Evolutionary conservation across 345 rosid genomes (phyloP).

Genomic region (Syzygium aqueum): DNA sequence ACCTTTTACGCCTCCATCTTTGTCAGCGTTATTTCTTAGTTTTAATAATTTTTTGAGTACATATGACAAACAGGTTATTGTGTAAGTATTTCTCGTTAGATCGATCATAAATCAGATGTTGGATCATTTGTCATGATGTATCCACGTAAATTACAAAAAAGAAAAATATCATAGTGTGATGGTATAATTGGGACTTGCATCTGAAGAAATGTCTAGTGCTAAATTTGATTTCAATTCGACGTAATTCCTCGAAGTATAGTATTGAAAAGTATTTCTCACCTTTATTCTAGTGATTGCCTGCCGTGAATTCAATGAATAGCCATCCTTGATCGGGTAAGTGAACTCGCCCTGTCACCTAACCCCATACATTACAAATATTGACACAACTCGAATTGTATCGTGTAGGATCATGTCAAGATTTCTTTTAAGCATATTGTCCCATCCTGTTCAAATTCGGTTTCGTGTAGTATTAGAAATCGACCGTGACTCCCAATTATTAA

Average conservation of each 20-base stretch:
- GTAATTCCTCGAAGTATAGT: neutral
- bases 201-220: neutral
- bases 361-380: neutral
- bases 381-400: neutral
- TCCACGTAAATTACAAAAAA: neutral
- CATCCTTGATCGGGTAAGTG: neutral
- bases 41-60: neutral
- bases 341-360: neutral
- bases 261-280: neutral
- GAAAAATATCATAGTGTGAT: neutral
- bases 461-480: accelerated
- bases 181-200: neutral
- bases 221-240: neutral
- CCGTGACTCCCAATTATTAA: too few relatives aligned
- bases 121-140: neutral
- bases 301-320: neutral
- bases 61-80: neutral
- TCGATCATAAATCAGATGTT: neutral
- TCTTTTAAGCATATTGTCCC: neutral
- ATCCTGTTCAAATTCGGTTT: neutral
- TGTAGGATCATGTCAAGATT: neutral
- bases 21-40: neutral
- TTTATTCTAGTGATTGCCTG: neutral
- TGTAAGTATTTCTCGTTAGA: neutral
- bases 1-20: neutral